phyloP scores from a whole-genome alignment of 352 stramenopile species.

The Pelagophyceae sp. region DNA sequence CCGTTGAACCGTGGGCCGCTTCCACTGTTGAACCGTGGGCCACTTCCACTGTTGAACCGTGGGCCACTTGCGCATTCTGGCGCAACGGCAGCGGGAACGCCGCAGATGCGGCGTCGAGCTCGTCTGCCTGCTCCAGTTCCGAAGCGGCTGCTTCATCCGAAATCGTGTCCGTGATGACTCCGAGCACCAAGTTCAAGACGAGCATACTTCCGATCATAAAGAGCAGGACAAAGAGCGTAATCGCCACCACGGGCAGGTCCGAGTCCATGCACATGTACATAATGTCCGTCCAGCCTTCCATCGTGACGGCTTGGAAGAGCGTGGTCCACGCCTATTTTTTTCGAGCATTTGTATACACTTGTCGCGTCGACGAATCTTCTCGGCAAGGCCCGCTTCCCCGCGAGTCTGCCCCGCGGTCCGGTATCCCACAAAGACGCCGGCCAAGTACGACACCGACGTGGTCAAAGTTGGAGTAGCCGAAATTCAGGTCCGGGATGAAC shows the following conservation, averaged over 20 bases:
- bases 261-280: constrained; percentile 50
- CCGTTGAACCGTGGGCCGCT: no score
- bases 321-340: no score
- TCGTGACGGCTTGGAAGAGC: constrained; percentile 65
- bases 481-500: constrained; percentile 60
- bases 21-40: no score
- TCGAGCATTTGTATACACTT: no score
- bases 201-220: constrained; percentile 79
- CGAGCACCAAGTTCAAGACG: constrained; percentile 73
- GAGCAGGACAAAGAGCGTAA: constrained; percentile 52
- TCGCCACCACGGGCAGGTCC: not conserved
- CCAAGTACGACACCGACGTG: no score
- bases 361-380: no score
- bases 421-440: no score
- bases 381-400: no score
- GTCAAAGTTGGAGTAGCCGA: constrained; percentile 82
- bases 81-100: not conserved
- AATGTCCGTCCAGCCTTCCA: constrained; percentile 68
- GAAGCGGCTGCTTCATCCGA: constrained; percentile 36
- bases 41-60: constrained; percentile 46
- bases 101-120: not conserved
- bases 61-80: constrained; percentile 29
- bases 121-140: constrained; percentile 25
- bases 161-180: constrained; percentile 65
- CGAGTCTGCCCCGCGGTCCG: no score